Evolutionary conservation across 2,329 filamentous ascomycete genomes (phyloP), one percentile per base, ranked within the genome.

Genomic region (Fusarium sp.): DNA sequence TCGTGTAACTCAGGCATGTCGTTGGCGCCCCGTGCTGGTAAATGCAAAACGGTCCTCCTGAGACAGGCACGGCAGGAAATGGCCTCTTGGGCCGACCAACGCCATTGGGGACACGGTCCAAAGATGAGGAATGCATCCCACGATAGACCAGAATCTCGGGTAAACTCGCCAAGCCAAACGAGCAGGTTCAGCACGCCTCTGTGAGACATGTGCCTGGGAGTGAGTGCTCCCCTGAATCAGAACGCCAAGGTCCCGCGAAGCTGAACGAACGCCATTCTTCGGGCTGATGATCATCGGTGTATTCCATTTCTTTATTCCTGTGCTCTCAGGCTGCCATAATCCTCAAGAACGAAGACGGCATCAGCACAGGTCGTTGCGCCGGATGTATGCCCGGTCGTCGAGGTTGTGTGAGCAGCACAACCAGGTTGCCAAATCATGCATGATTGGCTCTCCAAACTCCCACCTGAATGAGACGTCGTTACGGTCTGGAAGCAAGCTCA

Each of bases 81-180:
- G 64, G 14, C 29, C 56, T 52, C 35, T 20, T 58, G 58, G 52
- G 11, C 22, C 40, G 37, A 52, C 27, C 8, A 22, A 18, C 56
- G 52, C 35, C 37, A 60, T 29, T 40, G 6, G n/a, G n/a, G 52
- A 62, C n/a, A 56, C 42, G 54, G 24, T 38, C n/a, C 45, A 42
- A 45, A 34, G 27, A 50, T 18, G 14, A 69, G 71, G 68, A 66
- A 66, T 66, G 68, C 31, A 58, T 38, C 22, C 29, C 22, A 35
- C 42, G 34, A 22, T 38, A 27, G 40, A 27, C 52, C 50, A 61
- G 22, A 62, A 35, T 68, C 52, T 58, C 34, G 34, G 45, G 18
- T 40, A 38, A 37, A 40, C 42, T 52, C 54, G 57, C 37, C 18
- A n/a, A 59, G 45, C 45, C 24, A 29, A 50, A 27, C 45, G 16